Evolutionary conservation across 2,329 filamentous ascomycete species (phyloP).

Genomic region (Curvularia hawaiiensis): DNA sequence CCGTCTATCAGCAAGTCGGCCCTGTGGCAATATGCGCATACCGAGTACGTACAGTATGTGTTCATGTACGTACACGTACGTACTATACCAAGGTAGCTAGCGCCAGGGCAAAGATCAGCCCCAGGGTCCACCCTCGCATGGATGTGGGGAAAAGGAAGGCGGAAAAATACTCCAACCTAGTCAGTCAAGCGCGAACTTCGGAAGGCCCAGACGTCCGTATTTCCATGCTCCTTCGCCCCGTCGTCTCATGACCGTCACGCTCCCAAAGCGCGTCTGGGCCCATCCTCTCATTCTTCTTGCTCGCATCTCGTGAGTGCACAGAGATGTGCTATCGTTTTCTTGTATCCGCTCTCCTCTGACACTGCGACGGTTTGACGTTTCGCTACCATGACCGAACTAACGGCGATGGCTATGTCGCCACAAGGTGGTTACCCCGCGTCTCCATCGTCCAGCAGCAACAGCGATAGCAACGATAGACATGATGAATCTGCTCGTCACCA

Average conservation of each 20-base stretch:
- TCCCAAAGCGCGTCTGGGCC: neutral
- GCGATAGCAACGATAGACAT: neutral
- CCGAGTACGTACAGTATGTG: no score
- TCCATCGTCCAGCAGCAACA: neutral
- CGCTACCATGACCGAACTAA: neutral
- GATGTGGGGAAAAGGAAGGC: no score
- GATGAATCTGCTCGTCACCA: slow-evolving; percentile 3
- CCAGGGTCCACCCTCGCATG: neutral
- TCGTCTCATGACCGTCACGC: slow-evolving; percentile 23
- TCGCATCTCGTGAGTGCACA: no score
- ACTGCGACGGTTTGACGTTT: neutral
- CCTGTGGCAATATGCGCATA: no score
- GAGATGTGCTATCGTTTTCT: neutral
- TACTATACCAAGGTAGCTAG: no score
- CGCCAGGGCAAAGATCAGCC: neutral
- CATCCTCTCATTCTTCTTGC: neutral
- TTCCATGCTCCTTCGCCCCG: neutral
- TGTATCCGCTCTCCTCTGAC: neutral
- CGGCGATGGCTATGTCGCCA: neutral
- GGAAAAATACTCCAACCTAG: no score
- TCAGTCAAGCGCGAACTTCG: neutral
- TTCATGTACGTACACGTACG: no score
- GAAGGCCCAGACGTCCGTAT: slow-evolving; percentile 13
- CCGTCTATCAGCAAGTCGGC: no score
- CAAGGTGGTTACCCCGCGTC: slow-evolving; percentile 13